phyloP scores from a whole-genome alignment of 2,329 filamentous ascomycete species.

The Pseudogymnoascus sp. region DNA sequence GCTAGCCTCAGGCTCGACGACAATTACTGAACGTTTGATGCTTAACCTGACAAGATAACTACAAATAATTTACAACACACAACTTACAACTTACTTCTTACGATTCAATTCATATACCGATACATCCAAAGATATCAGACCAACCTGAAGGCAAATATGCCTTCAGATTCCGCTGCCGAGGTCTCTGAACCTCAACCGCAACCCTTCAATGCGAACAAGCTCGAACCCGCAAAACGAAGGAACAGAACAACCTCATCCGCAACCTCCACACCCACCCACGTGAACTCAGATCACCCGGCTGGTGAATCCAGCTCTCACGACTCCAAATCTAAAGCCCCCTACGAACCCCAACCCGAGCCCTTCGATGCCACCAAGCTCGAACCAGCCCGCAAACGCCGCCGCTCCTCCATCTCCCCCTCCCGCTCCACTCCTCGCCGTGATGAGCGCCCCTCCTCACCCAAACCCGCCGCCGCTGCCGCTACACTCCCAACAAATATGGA shows the following conservation, averaged over 20 bases:
- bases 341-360: conserved; percentile 32
- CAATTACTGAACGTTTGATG: background rate
- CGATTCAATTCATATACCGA: background rate
- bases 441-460: conserved; percentile 24
- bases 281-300: background rate
- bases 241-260: conserved; percentile 12
- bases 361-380: conserved; percentile 37
- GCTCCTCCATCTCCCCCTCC: conserved; percentile 18
- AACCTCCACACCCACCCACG: conserved; percentile 22
- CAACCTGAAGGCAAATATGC: conserved; percentile 25
- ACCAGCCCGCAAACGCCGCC: conserved; percentile 31
- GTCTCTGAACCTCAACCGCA: conserved; percentile 28
- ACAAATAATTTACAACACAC: background rate
- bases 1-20: background rate
- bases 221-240: conserved; percentile 33
- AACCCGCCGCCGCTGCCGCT: conserved; percentile 27
- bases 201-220: conserved; percentile 36
- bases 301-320: background rate
- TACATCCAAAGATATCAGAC: background rate
- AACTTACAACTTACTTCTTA: background rate
- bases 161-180: conserved; percentile 27
- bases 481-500: conserved; percentile 29
- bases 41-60: background rate
- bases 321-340: conserved; percentile 18
- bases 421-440: conserved; percentile 18